phyloP scores from a whole-genome alignment of 1,284 basidiomycete species.

The Ceratobasidium sp. region DNA sequence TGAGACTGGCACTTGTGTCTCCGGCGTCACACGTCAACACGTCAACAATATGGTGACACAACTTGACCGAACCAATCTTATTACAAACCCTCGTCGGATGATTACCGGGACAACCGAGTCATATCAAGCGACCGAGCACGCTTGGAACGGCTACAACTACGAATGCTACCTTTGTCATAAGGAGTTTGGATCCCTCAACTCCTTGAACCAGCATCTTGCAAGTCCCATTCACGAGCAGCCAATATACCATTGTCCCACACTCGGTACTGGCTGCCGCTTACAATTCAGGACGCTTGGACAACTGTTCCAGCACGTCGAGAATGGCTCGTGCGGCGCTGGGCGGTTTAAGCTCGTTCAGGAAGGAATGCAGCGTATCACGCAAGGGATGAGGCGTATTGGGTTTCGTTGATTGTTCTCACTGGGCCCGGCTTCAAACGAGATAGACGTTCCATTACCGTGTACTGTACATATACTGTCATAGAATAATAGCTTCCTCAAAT shows the following conservation, averaged over 20 bases:
- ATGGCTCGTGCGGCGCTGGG: conserved; percentile 37
- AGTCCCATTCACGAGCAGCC: conserved; percentile 65
- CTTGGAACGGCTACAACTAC: conserved; percentile 66
- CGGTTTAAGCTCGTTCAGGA: conserved; percentile 40
- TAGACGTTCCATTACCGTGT: background rate
- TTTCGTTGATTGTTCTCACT: background rate
- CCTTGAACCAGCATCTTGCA: conserved; percentile 67
- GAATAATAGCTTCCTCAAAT: too few relatives aligned
- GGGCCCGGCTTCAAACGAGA: background rate
- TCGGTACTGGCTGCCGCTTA: conserved; percentile 28
- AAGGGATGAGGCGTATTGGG: conserved; percentile 29
- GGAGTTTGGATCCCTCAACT: conserved; percentile 58
- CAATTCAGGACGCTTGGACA: conserved; percentile 33
- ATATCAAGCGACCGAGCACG: conserved; percentile 58
- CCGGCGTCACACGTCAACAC: conserved; percentile 19
- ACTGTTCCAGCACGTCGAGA: conserved; percentile 46
- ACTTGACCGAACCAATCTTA: conserved; percentile 2
- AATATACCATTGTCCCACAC: conserved; percentile 63
- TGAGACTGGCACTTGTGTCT: conserved; percentile 19
- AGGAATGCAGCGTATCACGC: conserved; percentile 25
- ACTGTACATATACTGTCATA: background rate
- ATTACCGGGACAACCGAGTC: conserved; percentile 32
- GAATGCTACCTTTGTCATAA: conserved; percentile 71
- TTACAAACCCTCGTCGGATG: conserved; percentile 35
- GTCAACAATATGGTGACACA: conserved; percentile 3